phyloP scores from a whole-genome alignment of 2,329 filamentous ascomycete species.

The Pseudogymnoascus sp. region DNA sequence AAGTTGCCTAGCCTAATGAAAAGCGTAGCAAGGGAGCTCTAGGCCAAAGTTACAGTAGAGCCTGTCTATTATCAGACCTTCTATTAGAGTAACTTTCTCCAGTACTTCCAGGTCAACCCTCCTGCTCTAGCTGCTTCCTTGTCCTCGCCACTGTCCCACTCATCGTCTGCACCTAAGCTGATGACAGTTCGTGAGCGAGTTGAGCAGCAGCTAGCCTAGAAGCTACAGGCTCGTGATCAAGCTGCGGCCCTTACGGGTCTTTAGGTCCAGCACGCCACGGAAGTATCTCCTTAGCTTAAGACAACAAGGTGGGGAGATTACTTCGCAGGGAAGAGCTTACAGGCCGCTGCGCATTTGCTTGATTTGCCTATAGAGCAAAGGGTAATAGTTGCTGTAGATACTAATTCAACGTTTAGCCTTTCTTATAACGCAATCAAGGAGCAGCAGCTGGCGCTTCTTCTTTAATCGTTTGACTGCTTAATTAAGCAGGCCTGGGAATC shows the following conservation, averaged over 20 bases:
- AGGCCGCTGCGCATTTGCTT: background rate
- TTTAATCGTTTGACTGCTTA: constrained; percentile 11
- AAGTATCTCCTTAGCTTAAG: constrained; percentile 8
- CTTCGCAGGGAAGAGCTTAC: constrained; percentile 2
- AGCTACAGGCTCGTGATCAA: background rate
- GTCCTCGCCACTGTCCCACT: background rate
- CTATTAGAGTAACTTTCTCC: background rate
- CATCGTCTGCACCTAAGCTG: background rate
- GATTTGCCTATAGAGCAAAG: background rate
- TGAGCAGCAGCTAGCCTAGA: too few species aligned
- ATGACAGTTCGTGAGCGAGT: background rate
- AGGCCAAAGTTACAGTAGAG: background rate
- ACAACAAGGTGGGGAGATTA: constrained; percentile 9
- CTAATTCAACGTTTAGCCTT: too few species aligned
- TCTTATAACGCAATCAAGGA: background rate
- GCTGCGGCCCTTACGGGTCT: background rate
- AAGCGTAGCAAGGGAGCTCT: background rate
- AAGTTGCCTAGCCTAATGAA: background rate
- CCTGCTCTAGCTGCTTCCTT: background rate
- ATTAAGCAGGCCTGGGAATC: constrained; percentile 11
- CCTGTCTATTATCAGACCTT: background rate
- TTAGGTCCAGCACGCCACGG: too few species aligned
- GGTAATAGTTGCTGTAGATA: background rate
- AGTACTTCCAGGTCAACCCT: background rate
- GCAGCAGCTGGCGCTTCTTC: constrained; percentile 3